Base-by-base conservation (phyloP, 2,329 filamentous ascomycete species). In the Cordyceps javanica region DNA sequence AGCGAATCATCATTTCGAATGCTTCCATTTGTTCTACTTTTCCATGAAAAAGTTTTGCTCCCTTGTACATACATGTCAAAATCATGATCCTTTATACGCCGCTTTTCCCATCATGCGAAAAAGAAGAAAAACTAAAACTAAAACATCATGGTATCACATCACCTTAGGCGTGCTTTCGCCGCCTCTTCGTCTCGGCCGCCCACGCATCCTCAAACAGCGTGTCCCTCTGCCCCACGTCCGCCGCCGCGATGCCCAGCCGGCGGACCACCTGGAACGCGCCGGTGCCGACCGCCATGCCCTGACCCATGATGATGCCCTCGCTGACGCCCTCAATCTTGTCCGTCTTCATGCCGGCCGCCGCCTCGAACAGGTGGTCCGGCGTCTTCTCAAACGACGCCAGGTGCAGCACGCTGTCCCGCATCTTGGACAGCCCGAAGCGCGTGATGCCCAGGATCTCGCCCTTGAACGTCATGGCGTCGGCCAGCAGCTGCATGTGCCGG, bases 381-480 rank as follows among this genome's bases (percentile, higher is more conserved):
- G 94, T 99, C 82, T 97, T 97, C 74, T 99, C 94, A 69, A 99
- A 99, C 19, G 88, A 93, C 0, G 94, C 94, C 13, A 99, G 81
- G 72, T 99, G 94, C 57, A 99, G 77, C 11, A 97, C 94, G 16
- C 85, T 90, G 72, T 99, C 94, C 53, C 94, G 82, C 88, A 96
- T 97, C 79, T 97, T 99, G 58, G 91, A 89, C 26, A 99, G 80
- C 53, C 94, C 94, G 72, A 97, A 97, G 32, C 94, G 88, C 2
- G 94, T 99, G 69, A 99, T 99, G 53, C 94, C 94, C 19, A 97
- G 82, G 0, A 99, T 90, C 65, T 97, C 93, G 52, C 94, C 94
- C 77, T 97, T 97, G 81, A 93, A 97, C 1, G 94, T 97, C 94
- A 99, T 99, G 55, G 97, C 92, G 68, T 99, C 94, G 11, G 94